Conservation (phyloP, 257 asterid genomes). For the Schizonepeta tenuifolia region DNA sequence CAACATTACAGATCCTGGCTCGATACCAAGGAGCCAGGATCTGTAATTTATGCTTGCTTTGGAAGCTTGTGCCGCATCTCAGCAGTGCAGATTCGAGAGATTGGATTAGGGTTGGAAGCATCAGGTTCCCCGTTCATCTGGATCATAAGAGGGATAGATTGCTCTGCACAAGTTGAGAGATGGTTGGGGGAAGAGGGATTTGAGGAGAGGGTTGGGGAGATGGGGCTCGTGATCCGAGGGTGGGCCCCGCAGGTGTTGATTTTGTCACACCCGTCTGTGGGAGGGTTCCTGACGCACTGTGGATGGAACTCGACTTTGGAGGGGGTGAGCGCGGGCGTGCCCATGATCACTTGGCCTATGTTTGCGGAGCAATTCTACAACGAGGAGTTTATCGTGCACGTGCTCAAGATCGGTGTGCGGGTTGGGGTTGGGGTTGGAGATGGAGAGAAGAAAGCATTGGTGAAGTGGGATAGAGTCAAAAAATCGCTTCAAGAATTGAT, state of each 20-base stretch:
- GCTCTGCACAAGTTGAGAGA: conserved; percentile 27
- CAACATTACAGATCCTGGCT: conserved; percentile 39
- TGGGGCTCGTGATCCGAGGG: conserved; percentile 43
- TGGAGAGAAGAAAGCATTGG: conserved; percentile 6
- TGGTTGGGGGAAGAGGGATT: conserved; percentile 34
- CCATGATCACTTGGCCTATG: conserved; percentile 46
- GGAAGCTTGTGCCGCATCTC: conserved; percentile 47
- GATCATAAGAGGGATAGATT: conserved; percentile 36
- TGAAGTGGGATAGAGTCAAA: conserved; percentile 35
- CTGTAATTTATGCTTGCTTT: conserved; percentile 44
- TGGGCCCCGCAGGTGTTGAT: conserved; percentile 56
- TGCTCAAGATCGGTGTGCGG: conserved; percentile 36
- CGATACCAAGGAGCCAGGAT: conserved; percentile 31
- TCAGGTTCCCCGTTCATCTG: conserved; percentile 38
- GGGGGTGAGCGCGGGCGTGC: conserved; percentile 36
- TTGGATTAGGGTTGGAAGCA: conserved; percentile 41
- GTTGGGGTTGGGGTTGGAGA: conserved; percentile 26
- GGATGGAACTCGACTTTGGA: conserved; percentile 47
- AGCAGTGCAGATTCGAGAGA: conserved; percentile 36
- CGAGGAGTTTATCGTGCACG: conserved; percentile 38
- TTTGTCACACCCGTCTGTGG: conserved; percentile 36
- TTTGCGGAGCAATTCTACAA: conserved; percentile 45
- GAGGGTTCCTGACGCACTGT: conserved; percentile 46
- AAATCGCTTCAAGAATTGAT: conserved; percentile 27
- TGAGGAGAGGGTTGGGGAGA: conserved; percentile 34